Conservation (phyloP, 306 rosid species). For the Rubus parviflorus region DNA sequence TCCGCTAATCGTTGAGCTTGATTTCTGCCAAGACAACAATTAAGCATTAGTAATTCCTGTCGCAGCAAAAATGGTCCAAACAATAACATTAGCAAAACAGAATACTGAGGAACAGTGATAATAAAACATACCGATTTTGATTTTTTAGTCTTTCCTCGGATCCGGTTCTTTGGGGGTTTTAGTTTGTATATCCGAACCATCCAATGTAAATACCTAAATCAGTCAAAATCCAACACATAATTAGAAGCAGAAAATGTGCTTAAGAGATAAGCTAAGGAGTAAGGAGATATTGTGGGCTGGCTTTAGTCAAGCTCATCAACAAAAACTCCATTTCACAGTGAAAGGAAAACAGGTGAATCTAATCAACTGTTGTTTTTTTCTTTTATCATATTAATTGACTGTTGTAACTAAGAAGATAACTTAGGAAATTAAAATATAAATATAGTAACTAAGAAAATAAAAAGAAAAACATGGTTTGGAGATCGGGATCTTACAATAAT, state of each 20-base stretch:
- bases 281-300: not conserved
- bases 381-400: not conserved
- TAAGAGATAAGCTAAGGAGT: not conserved
- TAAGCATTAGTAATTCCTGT: conserved; percentile 8
- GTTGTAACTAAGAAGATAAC: not conserved
- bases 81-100: conserved; percentile 2
- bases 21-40: conserved; percentile 61
- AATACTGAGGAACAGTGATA: not conserved
- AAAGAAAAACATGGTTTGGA: not conserved
- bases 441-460: not conserved
- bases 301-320: not conserved
- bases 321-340: not conserved
- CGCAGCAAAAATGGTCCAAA: not conserved
- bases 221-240: not conserved
- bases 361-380: not conserved
- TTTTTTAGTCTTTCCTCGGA: conserved; percentile 81
- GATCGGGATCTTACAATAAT: conserved; percentile 58
- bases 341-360: not conserved
- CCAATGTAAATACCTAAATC: conserved; percentile 94
- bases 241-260: conserved; percentile 14
- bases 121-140: conserved; percentile 62
- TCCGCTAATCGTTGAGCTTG: conserved; percentile 48
- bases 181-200: conserved; percentile 96
- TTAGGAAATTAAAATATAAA: not conserved
- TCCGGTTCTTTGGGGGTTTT: conserved; percentile 86